Evolutionary conservation across 106 monocot genomes (phyloP), one percentile per base, ranked within the genome.

Genomic region (Acanthochlamys bracteata): DNA sequence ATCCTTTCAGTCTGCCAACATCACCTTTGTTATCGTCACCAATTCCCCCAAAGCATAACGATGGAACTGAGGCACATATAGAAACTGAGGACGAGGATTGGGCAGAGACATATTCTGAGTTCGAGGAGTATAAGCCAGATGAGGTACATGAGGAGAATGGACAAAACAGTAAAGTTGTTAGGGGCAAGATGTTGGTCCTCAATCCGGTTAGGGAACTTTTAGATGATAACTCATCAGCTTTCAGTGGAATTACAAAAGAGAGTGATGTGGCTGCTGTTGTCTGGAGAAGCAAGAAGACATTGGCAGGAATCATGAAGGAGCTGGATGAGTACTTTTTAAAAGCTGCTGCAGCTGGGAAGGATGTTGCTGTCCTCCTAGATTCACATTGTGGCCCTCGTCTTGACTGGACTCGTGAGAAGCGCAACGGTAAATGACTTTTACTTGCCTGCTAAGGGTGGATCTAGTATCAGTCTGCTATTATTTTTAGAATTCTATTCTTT

Each of bases 261-360:
- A 79, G 83, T 11, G 89, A 86, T 12, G 55, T 49, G 53, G 69
- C 69, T 1, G 23, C 63, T 74, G 77, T 78, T 45, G 74, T 66
- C 23, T 86, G 77, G 83, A 76, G 76, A 73, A 78, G 72, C 54
- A 86, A 80, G 73, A 86, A 78, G 82, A 79, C 82, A n/a, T 42
- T 95, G 66, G 60, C 73, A 0, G 84, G 77, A 39, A 84, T 86
- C 25, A 76, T 82, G 55, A 87, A 82, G 75, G 86, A 94, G 62
- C 59, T 94, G 54, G 93, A 94, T 66, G 93, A 94, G 57, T 89
- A 81, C 61, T 94, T 94, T 77, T 79, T 94, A 68, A 94, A 89
- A 61, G 93, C 93, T 39, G 86, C 89, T 3, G 89, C 89, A 0
- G 83, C 72, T 12, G 93, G 93, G 17, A 81, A 70, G 14, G 83